Conservation (phyloP, 306 rosid genomes). For the Fragaria vesca region DNA sequence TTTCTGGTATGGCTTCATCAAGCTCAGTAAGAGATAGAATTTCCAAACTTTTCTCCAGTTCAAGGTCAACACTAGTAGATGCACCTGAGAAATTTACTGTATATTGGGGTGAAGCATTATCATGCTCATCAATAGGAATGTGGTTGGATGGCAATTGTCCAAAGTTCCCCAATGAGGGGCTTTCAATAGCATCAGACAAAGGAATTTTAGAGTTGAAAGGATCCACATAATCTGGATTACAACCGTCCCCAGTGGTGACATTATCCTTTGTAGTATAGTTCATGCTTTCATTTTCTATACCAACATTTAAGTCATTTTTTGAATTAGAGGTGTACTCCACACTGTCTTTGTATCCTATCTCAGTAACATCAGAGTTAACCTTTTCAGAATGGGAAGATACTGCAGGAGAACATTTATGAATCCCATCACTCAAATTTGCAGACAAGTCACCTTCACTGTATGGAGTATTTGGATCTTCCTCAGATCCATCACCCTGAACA, state of each 20-base stretch:
- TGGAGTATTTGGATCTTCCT: slow-evolving; percentile 35
- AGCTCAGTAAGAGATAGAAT: slow-evolving; percentile 38
- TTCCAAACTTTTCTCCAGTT: slow-evolving; percentile 45
- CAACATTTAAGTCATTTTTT: slow-evolving; percentile 28
- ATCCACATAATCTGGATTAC: slow-evolving; percentile 33
- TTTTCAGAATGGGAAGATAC: slow-evolving; percentile 35
- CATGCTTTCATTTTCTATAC: slow-evolving; percentile 26
- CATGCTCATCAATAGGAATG: slow-evolving; percentile 26
- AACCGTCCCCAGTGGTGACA: slow-evolving; percentile 31
- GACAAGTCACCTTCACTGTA: slow-evolving; percentile 32
- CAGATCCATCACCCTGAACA: slow-evolving; percentile 24
- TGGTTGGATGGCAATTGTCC: slow-evolving; percentile 22
- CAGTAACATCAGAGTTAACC: slow-evolving; percentile 27
- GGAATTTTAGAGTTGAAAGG: slow-evolving; percentile 29
- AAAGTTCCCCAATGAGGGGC: slow-evolving; percentile 13
- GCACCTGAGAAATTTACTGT: slow-evolving; percentile 31
- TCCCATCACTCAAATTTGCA: slow-evolving; percentile 24
- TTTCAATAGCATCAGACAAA: slow-evolving; percentile 28
- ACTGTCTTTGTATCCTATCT: slow-evolving; percentile 34
- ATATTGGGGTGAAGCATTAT: slow-evolving; percentile 31
- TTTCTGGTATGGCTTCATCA: slow-evolving; percentile 29
- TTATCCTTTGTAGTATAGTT: slow-evolving; percentile 28
- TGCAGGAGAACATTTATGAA: slow-evolving; percentile 19
- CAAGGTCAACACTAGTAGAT: slow-evolving; percentile 29
- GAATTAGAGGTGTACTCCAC: slow-evolving; percentile 33